These are phyloP conservation scores for Thinopyrum elongatum DNA, from an alignment of 176 grass and related monocot species.

Conservation along the genomic window DNA sequence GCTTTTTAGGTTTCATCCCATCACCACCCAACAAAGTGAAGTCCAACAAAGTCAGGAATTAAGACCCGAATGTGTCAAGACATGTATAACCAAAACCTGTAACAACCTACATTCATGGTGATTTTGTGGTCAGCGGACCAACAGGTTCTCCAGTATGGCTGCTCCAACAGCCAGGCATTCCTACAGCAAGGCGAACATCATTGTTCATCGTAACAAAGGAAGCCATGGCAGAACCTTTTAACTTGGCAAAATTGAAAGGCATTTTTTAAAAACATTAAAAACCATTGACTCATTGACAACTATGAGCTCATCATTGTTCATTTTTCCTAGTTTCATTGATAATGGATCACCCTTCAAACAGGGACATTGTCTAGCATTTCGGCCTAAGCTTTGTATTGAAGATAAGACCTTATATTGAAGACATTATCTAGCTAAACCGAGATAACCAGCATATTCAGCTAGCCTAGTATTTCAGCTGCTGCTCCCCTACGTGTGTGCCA, in stretches of 20 bases:
- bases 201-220: background rate
- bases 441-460: background rate
- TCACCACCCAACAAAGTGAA: background rate
- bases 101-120: background rate
- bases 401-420: background rate
- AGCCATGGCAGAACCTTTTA: background rate
- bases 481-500: no score
- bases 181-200: background rate
- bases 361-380: background rate
- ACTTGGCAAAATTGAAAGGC: background rate
- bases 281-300: background rate
- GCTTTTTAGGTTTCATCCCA: background rate
- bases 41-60: background rate
- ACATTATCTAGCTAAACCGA: background rate
- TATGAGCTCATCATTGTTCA: background rate
- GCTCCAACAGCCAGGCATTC: background rate
- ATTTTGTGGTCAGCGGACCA: background rate
- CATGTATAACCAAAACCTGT: background rate
- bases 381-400: background rate
- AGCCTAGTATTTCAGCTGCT: background rate
- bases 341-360: background rate
- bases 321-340: background rate
- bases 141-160: background rate
- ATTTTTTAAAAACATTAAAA: background rate
- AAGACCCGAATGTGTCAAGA: background rate